Evolutionary conservation across 176 grass and related monocot genomes (phyloP), one percentile per base, ranked within the genome.

Genomic region (Poa pratensis): DNA sequence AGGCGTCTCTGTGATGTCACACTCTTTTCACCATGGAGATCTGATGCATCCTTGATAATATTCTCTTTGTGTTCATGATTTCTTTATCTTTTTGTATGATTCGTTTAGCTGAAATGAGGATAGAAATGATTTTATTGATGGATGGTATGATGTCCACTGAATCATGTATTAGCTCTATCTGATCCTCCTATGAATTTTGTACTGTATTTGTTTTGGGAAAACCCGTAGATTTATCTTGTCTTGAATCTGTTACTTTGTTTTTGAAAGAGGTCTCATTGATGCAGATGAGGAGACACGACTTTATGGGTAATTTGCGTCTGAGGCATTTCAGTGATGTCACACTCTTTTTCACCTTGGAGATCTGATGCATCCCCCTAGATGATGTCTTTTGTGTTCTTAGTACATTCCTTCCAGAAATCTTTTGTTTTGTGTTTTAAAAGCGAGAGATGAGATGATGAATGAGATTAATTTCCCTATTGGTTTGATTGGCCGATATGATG

Each of bases 91-190:
- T 42, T 8, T 42, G 6, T 42, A 42, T 42, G 43, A 55, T 20
- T 20, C 2, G 6, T 55, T 55, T 55, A 6, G 27, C 1, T 64
- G 24, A 16, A 9, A 39, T 39, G 53, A 55, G 19, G 53, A 55
- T 55, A 19, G 7, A 50, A 55, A 55, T 55, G 18, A 55, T 55
- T 55, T 8, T 46, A 46, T 55, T 55, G 53, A 55, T 5, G 30
- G 23, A 12, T 22, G 11, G 60, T 27, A 28, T 63, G 60, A 63
- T 63, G 60, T 24, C 60, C 60, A 55, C 1, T 14, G 1, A 63
- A 63, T 63, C 60, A 55, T 63, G 60, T 63, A 63, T 63, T 63
- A 63, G 60, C 22, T 63, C 60, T 35, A 34, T 35, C 30, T 67
- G 30, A 18, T 19, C 17, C 6, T 6, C 53, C 19, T 37, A 37